These are phyloP conservation scores for Aspergillus sp. DNA, from an alignment of 2,329 filamentous ascomycete genomes.

Conservation along the genomic window DNA sequence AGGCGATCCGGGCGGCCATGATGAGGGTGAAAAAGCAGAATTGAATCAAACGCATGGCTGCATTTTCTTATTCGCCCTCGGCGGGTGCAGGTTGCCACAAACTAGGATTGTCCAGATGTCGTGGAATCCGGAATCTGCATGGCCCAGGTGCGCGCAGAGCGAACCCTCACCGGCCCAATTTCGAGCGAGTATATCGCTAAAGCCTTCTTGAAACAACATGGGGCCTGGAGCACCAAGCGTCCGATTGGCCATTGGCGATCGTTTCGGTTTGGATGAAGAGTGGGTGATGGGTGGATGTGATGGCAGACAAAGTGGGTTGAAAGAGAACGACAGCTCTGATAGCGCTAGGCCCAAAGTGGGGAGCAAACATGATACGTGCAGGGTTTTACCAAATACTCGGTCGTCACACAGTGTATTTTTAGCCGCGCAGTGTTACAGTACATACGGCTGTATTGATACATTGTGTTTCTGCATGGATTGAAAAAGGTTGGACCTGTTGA, in stretches of 20 bases:
- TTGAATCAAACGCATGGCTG: neutral
- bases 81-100: conserved; percentile 7
- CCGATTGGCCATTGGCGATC: conserved; percentile 1
- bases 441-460: neutral
- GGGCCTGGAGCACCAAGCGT: neutral
- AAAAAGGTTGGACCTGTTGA: neutral
- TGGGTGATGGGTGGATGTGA: conserved; percentile 8
- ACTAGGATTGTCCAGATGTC: conserved; percentile 13
- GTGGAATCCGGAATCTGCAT: conserved; percentile 19
- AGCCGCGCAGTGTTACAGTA: neutral
- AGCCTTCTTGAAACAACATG: neutral
- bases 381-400: neutral
- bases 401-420: neutral
- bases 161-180: neutral
- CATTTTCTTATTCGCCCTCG: conserved; percentile 4
- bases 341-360: neutral
- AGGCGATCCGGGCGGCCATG: neutral
- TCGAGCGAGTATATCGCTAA: neutral
- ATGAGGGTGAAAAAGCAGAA: conserved; percentile 1
- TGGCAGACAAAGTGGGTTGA: neutral
- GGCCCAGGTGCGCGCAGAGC: neutral
- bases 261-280: conserved; percentile 3
- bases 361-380: neutral
- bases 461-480: neutral
- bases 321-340: conserved; percentile 1